phyloP scores from a whole-genome alignment of 768 basidiomycete species.

The Tylopilus vinaceipallidus region DNA sequence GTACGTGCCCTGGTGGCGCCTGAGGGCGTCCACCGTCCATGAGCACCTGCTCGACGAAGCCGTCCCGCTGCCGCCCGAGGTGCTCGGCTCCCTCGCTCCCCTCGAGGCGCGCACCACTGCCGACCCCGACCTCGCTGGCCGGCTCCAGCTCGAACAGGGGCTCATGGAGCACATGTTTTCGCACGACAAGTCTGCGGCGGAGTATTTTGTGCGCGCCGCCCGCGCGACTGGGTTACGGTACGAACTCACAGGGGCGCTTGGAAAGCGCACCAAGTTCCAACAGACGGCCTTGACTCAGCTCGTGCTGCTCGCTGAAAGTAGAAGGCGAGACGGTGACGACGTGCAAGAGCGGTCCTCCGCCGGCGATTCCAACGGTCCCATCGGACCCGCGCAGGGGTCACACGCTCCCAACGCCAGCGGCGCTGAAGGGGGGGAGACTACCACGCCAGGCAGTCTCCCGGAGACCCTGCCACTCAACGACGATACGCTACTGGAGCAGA shows the following conservation, averaged over 20 bases:
- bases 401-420: slow-evolving; percentile 5
- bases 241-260: slow-evolving; percentile 89
- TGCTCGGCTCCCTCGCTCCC: slow-evolving; percentile 41
- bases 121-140: slow-evolving; percentile 66
- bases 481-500: slow-evolving; percentile 93
- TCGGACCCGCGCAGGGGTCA: slow-evolving; percentile 8
- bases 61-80: slow-evolving; percentile 50
- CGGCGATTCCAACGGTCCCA: not conserved
- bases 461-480: slow-evolving; percentile 85
- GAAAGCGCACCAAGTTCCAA: slow-evolving; percentile 94
- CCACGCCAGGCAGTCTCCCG: slow-evolving; percentile 46
- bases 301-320: slow-evolving; percentile 89
- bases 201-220: slow-evolving; percentile 75
- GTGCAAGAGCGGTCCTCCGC: slow-evolving; percentile 9
- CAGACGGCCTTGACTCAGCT: slow-evolving; percentile 82
- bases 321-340: slow-evolving; percentile 36
- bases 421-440: not conserved
- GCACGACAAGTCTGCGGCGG: slow-evolving; percentile 76
- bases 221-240: slow-evolving; percentile 77
- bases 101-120: slow-evolving; percentile 39
- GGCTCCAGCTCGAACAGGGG: slow-evolving; percentile 72
- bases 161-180: slow-evolving; percentile 72
- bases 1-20: slow-evolving; percentile 76
- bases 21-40: slow-evolving; percentile 72
- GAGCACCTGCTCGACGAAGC: slow-evolving; percentile 80